Base-by-base conservation (phyloP, 2,329 filamentous ascomycete genomes). In the Aspergillus chevalieri region DNA sequence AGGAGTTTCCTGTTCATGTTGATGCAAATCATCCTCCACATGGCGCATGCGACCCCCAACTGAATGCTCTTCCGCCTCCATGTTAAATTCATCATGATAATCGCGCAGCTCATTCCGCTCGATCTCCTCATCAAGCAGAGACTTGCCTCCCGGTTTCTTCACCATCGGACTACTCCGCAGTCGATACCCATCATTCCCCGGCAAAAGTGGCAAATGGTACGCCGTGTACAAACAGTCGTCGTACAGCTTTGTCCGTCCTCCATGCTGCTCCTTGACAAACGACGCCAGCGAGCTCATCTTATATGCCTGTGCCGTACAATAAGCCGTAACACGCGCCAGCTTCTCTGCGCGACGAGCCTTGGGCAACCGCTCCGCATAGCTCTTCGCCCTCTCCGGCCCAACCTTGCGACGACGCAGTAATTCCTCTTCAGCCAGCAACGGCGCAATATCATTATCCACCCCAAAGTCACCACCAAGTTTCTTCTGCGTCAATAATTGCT, bases 181-280 rank as follows among this genome's bases (percentile, higher is more conserved):
- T 22, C 93, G 79, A 68, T 91, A 96, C 1, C 93, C 92, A 44
- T 95, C 90, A 43, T 78, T 82, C 1, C 92, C 93, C 2, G 89
- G 86, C 47, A 97, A 76, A 14, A 98, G 74, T 4, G 93, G 93
- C 26, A 96, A 74, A 65, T 96, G 91, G 68, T 98, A 98, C 44
- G 95, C 92, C 22, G 86, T 89, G 66, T 98, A 98, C 21, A 98
- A 76, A 65, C 93, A 98, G 69, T 98, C 93, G 68, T 98, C 93
- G 70, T 98, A 98, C 4, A 97, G 78, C 71, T 98, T 98, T 12
- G 92, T 95, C 71, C 90, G 86, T 1, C 91, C 92, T 28, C 87
- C 85, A 71, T 98, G 93, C 62, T 85, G 86, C 56, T 88, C 87
- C 59, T 87, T 86, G 53, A 96, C 77, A 65, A 98, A 98, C 30